These are phyloP conservation scores for Croton laevigatus DNA, from an alignment of 441 rosid species.

Conservation along the genomic window DNA sequence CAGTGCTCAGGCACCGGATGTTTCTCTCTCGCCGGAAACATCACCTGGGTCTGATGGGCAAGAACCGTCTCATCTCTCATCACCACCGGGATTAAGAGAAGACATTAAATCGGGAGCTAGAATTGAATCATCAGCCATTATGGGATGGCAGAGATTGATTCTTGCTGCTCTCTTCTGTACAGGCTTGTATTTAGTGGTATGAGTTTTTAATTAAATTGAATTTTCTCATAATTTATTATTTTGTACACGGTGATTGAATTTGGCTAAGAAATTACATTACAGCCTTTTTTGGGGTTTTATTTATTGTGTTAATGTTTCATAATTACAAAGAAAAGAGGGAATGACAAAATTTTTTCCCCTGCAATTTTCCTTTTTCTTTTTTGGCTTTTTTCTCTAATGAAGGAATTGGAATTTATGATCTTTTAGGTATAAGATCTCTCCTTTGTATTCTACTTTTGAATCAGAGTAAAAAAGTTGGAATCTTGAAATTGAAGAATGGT, in stretches of 20 bases:
- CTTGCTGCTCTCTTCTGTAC: slow-evolving; percentile 48
- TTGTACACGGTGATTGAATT: slow-evolving; percentile 38
- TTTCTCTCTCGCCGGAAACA: slow-evolving; percentile 47
- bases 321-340: slow-evolving; percentile 2
- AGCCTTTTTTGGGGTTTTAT: slow-evolving; percentile 18
- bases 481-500: background rate
- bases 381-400: background rate
- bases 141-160: background rate
- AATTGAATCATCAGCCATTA: slow-evolving; percentile 4
- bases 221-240: background rate
- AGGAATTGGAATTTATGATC: background rate
- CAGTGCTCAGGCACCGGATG: slow-evolving; percentile 45
- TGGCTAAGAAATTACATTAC: slow-evolving; percentile 32
- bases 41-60: slow-evolving; percentile 34
- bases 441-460: background rate
- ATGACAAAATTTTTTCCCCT: background rate
- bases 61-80: slow-evolving; percentile 39
- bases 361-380: background rate
- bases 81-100: slow-evolving; percentile 46
- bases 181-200: slow-evolving; percentile 46
- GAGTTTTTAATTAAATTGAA: slow-evolving; percentile 24
- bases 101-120: slow-evolving; percentile 35
- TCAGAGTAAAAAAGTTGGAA: background rate
- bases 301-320: slow-evolving; percentile 22
- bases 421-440: background rate